Evolutionary conservation across 345 rosid species (phyloP).

Genomic region (Hibiscus syriacus): DNA sequence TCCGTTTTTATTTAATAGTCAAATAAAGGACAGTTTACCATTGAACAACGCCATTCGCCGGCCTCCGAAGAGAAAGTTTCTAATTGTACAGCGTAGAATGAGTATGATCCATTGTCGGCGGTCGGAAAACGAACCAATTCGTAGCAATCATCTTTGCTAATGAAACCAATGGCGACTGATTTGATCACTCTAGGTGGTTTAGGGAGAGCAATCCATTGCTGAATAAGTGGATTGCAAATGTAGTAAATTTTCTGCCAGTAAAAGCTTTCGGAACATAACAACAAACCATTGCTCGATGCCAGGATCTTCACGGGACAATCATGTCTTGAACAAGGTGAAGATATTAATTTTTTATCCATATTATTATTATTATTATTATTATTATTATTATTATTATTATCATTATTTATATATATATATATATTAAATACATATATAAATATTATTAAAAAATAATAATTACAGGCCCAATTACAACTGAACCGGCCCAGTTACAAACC

Average conservation of each 20-base stretch:
- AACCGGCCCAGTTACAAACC: too few relatives aligned
- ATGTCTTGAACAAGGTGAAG: neutral
- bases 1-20: constrained; percentile 9
- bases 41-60: constrained; percentile 2
- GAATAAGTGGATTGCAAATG: constrained; percentile 1
- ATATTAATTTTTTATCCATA: too few relatives aligned
- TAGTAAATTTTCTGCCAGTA: constrained; percentile 1
- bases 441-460: too few relatives aligned
- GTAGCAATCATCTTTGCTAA: neutral
- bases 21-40: neutral
- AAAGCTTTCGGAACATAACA: neutral
- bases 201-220: constrained; percentile 5
- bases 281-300: neutral
- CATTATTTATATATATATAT: too few relatives aligned
- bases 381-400: too few relatives aligned
- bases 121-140: neutral
- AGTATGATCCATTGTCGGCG: neutral
- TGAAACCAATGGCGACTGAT: constrained; percentile 5
- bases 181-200: neutral
- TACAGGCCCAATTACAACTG: too few relatives aligned
- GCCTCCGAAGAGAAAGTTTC: constrained; percentile 6
- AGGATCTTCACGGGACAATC: constrained; percentile 3
- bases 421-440: too few relatives aligned
- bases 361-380: too few relatives aligned
- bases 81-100: neutral